These are phyloP conservation scores for Penicillium paneum DNA, from an alignment of 2,329 filamentous ascomycete species.

Conservation along the genomic window DNA sequence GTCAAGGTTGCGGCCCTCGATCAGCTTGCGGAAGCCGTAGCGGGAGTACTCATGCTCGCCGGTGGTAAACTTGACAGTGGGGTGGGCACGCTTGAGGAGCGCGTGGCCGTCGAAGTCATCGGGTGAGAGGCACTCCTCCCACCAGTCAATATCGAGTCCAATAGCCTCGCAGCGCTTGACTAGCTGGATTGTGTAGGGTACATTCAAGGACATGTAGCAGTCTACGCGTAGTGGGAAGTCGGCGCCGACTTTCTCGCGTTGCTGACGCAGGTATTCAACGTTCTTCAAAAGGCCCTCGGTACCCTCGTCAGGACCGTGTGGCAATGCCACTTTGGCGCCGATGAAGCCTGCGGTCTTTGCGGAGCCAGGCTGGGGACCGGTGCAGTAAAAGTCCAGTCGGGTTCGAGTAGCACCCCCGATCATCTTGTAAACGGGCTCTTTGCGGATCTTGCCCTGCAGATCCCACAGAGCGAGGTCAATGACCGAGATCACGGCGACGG, in stretches of 20 bases:
- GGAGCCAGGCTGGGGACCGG: slow-evolving; percentile 75
- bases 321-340: slow-evolving; percentile 84
- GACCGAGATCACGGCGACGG: slow-evolving; percentile 86
- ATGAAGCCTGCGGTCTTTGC: slow-evolving; percentile 86
- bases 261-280: slow-evolving; percentile 79
- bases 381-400: slow-evolving; percentile 89
- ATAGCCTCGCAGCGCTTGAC: slow-evolving; percentile 76
- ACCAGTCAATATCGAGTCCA: slow-evolving; percentile 90
- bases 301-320: slow-evolving; percentile 86
- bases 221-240: slow-evolving; percentile 94
- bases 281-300: slow-evolving; percentile 80
- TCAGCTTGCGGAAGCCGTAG: slow-evolving; percentile 90
- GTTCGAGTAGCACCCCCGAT: slow-evolving; percentile 87
- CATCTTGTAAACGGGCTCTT: slow-evolving; percentile 90
- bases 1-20: slow-evolving; percentile 86
- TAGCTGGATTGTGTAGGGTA: slow-evolving; percentile 87
- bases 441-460: slow-evolving; percentile 81
- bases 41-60: slow-evolving; percentile 94
- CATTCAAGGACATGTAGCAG: slow-evolving; percentile 95
- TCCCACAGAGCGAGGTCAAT: slow-evolving; percentile 94
- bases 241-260: slow-evolving; percentile 78
- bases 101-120: slow-evolving; percentile 91
- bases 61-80: slow-evolving; percentile 88
- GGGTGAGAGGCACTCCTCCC: slow-evolving; percentile 89
- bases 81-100: slow-evolving; percentile 85